These are phyloP conservation scores for Tricholoma terreum DNA, from an alignment of 768 basidiomycete species.

Conservation along the genomic window DNA sequence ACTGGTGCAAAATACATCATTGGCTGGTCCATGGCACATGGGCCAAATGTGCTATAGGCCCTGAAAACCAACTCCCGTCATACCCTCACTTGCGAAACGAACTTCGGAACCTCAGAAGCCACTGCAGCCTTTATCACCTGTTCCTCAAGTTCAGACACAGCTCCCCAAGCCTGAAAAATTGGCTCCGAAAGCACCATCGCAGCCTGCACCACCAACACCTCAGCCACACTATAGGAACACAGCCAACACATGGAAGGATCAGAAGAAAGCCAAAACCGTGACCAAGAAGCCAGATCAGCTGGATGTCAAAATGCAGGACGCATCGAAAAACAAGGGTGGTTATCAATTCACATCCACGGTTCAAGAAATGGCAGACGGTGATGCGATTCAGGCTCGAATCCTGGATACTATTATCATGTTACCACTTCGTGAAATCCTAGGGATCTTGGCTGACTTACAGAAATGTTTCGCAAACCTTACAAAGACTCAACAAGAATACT, in stretches of 20 bases:
- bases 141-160: background rate
- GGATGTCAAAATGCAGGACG: background rate
- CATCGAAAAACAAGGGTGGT: too few species aligned
- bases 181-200: background rate
- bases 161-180: background rate
- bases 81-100: background rate
- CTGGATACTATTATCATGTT: constrained; percentile 4
- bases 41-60: too few species aligned
- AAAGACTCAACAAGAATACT: constrained; percentile 5
- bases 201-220: background rate
- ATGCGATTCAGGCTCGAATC: constrained; percentile 1
- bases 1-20: too few species aligned
- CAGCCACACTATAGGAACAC: background rate
- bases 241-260: background rate
- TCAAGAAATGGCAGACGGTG: background rate
- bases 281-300: background rate
- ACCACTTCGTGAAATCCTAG: constrained; percentile 1
- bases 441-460: too few species aligned
- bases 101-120: background rate
- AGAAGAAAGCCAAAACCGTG: background rate
- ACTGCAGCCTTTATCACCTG: too few species aligned
- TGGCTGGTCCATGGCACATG: too few species aligned
- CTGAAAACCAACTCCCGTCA: background rate
- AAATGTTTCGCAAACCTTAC: constrained; percentile 2
- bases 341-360: too few species aligned